Evolutionary conservation across 371 early-diverging fungal species (phyloP), one percentile per base, ranked within the genome.

Genomic region (Enterocytospora artemiae): DNA sequence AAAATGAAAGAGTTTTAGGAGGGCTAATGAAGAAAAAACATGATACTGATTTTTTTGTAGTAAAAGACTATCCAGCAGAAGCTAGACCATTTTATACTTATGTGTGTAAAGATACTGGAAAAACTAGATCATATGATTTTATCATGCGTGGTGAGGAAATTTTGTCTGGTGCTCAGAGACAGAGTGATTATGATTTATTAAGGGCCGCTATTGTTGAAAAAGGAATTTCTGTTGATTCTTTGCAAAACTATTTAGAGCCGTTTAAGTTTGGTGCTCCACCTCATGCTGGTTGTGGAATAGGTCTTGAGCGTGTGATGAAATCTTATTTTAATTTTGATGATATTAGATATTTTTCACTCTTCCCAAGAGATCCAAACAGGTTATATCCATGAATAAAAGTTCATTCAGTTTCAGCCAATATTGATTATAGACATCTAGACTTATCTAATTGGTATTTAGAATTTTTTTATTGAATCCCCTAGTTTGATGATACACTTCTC

Each of bases 71-170:
- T 87, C 99, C 99, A 36, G 79, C 88, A 61, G 84, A 77, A 1
- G 87, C 91, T 27, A 85, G 97, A 54, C 93, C 99, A 28, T 96
- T 97, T 85, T 99, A 99, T 84, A 99, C 97, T 27, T 93, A 63
- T 28, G 64, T 93, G 89, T 90, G 91, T 32, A 90, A 93, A 39
- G 55, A 63, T 18, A 43, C 39, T 3, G 46, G 52, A 57, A 91
- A 90, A 81, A 89, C 93, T 69, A 92, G 93, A 85, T 93, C 95
- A 24, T 96, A 93, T 79, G 99, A 99, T 83, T 93, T 99, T 81
- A 97, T 99, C 82, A 85, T 96, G 80, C 85, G 96, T 61, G 96
- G 96, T 59, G 94, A 97, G 78, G 99, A 97, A 80, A 92, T 97
- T 74, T 80, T 93, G 69, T 94, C 96, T 36, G 99, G 99, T 56